Conservation (phyloP, 2,329 filamentous ascomycete genomes). For the Sclerotinia minor region DNA sequence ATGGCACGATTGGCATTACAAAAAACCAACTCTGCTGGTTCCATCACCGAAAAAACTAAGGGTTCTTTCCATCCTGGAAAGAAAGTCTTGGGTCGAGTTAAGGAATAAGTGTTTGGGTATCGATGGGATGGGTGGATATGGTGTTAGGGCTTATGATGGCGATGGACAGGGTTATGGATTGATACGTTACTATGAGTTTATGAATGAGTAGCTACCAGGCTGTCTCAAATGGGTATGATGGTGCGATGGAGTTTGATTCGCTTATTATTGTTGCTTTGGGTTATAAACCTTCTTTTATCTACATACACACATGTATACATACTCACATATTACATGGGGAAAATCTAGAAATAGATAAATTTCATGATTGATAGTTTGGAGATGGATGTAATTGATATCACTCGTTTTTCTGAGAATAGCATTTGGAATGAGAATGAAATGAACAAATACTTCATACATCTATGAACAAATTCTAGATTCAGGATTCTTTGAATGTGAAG, state of each 20-base stretch:
- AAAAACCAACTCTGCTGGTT: slow-evolving; percentile 18
- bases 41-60: not conserved
- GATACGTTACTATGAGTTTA: not conserved
- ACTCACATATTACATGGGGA: not conserved
- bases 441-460: too few relatives aligned
- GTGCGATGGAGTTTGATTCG: not conserved
- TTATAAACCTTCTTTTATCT: not conserved
- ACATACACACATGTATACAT: not conserved
- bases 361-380: not conserved
- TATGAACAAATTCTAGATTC: too few relatives aligned
- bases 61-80: slow-evolving; percentile 13
- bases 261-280: not conserved
- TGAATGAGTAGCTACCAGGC: not conserved
- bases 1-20: slow-evolving; percentile 18
- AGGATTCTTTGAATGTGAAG: too few relatives aligned
- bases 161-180: not conserved
- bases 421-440: too few relatives aligned
- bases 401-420: not conserved
- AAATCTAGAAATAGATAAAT: slow-evolving; percentile 12
- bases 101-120: not conserved
- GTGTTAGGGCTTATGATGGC: not conserved
- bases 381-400: not conserved
- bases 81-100: slow-evolving; percentile 17
- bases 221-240: not conserved
- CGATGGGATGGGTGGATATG: not conserved